These are phyloP conservation scores for Colletotrichum cuscutae DNA, from an alignment of 2,329 filamentous ascomycete genomes.

Conservation along the genomic window DNA sequence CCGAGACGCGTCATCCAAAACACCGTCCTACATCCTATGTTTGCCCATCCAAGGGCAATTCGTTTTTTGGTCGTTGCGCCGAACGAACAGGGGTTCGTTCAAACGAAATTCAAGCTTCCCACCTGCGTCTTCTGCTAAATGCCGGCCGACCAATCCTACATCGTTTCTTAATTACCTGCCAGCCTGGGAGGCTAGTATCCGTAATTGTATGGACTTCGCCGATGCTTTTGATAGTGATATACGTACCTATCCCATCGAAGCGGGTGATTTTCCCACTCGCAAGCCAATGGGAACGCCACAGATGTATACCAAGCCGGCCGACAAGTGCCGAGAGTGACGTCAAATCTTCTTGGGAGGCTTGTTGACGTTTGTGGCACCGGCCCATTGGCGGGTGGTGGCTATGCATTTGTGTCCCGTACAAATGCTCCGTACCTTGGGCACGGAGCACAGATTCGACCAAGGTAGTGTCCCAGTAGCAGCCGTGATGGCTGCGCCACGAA, in stretches of 20 bases:
- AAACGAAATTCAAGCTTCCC: not conserved
- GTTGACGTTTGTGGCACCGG: too few relatives aligned
- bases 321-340: not conserved
- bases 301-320: not conserved
- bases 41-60: not conserved
- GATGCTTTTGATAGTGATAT: not conserved
- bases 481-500: not conserved
- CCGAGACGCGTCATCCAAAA: slow-evolving; percentile 3
- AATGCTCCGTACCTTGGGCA: not conserved
- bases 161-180: not conserved
- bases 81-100: not conserved
- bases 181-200: too few relatives aligned
- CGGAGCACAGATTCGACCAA: not conserved
- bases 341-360: not conserved
- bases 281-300: not conserved
- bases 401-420: not conserved
- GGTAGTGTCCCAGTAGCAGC: not conserved
- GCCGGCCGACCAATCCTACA: too few relatives aligned
- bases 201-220: not conserved
- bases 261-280: too few relatives aligned
- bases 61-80: not conserved
- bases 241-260: not conserved
- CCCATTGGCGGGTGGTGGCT: not conserved
- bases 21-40: not conserved
- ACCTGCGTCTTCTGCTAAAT: not conserved